Evolutionary conservation across 352 stramenopile species (phyloP).

Genomic region (Phytophthora hibernalis): DNA sequence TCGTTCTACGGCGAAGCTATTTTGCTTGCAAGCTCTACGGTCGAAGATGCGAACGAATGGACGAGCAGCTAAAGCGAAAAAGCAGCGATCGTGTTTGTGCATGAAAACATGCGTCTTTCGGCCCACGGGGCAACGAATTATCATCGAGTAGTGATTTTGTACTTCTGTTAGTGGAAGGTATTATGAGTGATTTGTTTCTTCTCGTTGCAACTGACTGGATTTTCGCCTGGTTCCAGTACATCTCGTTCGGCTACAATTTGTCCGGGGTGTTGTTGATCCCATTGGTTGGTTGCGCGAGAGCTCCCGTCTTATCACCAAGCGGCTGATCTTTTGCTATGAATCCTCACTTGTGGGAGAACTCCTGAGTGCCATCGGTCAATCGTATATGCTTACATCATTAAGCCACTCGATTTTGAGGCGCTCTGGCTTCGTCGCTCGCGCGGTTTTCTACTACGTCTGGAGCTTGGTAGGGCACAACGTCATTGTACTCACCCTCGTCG

Average conservation of each 20-base stretch:
- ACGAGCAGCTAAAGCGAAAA: constrained; percentile 2
- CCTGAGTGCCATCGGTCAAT: constrained; percentile 3
- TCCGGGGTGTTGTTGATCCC: constrained; percentile 21
- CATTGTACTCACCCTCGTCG: constrained; percentile 18
- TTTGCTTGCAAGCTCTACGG: constrained; percentile 11
- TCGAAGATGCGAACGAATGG: constrained; percentile 3
- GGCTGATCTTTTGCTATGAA: constrained; percentile 24
- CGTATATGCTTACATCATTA: constrained; percentile 9
- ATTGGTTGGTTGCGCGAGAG: constrained; percentile 4
- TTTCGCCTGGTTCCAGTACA: constrained; percentile 26
- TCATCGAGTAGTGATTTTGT: constrained; percentile 20
- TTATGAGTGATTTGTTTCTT: constrained; percentile 36
- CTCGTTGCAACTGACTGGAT: constrained; percentile 21
- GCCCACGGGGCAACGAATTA: constrained; percentile 20
- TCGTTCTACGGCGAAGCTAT: constrained; percentile 7
- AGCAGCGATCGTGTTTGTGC: constrained; percentile 5
- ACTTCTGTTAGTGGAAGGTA: constrained; percentile 21
- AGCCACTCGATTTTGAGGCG: constrained; percentile 1
- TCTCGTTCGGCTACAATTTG: constrained; percentile 31
- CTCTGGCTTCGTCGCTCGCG: background rate
- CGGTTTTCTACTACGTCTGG: constrained; percentile 18
- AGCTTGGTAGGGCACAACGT: constrained; percentile 7
- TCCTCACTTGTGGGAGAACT: constrained; percentile 25
- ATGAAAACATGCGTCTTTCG: constrained; percentile 14
- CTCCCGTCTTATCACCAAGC: constrained; percentile 2